Evolutionary conservation across 345 rosid species (phyloP), one percentile per base, ranked within the genome.

Genomic region (Reutealis trisperma): DNA sequence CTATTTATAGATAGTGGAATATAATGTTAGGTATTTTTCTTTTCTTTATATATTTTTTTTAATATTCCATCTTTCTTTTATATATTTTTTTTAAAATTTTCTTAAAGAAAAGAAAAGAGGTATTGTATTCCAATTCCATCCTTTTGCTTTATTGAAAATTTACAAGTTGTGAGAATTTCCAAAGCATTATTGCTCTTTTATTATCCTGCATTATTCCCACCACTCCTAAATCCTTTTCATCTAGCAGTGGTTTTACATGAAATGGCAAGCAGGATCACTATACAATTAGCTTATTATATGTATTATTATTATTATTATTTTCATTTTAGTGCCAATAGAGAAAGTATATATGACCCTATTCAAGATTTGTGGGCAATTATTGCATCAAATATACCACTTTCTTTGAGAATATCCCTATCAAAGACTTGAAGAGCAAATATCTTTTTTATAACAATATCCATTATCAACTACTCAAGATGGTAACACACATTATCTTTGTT

Each of bases 1-100:
- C 71, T 78, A 85, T 85, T 83, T 90, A 89, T 87, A 90, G 88
- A 65, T 59, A 1, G 47, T 24, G 66, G 59, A 76, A 85, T 44
- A 51, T 47, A 47, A 47, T 45, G 54, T 59, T 6, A 12, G 27
- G 41, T 60, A 47, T 44, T 57, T 76, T 71, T 42, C 0, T 64
- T 57, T 76, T 71, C 21, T 1, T 68, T 68, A 1, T 34, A 2
- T 34, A 34, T 34, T 63, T 41, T 58, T 15, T 51, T 58, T 45
- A 30, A 45, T 67, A 61, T 59, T 75, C 61, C 37, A 27, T 47
- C 30, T 66, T 68, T 54, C n/a, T 45, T 77, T 72, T 8, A 0
- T 60, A 0, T n/a, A 8, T 8, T 51, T 60, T 0, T 27, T 12
- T 58, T 59, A 67, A 5, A 21, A 2, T 57, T 68, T 62, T 63